phyloP scores from a whole-genome alignment of 371 early-diverging fungal genomes.

The Apophysomyces sp. region DNA sequence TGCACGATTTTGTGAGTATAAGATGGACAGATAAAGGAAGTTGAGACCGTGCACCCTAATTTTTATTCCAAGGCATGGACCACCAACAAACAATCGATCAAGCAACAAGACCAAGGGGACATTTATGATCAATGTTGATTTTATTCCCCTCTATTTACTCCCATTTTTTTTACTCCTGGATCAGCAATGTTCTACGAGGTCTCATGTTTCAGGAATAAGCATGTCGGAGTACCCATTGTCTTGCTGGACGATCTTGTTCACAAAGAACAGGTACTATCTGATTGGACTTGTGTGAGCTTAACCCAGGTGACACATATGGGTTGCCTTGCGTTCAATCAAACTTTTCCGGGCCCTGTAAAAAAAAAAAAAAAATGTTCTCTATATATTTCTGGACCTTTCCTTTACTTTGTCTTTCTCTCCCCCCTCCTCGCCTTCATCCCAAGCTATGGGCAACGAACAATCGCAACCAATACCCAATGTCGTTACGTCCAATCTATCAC shows the following conservation, averaged over 20 bases:
- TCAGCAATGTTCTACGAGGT: neutral
- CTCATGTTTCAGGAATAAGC: neutral
- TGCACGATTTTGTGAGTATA: conserved; percentile 1
- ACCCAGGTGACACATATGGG: neutral
- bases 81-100: neutral
- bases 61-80: no score
- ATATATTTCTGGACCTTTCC: conserved; percentile 2
- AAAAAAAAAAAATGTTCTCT: neutral
- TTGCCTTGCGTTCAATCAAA: neutral
- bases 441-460: conserved; percentile 21
- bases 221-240: neutral
- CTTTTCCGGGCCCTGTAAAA: conserved; percentile 2
- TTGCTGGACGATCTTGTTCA: neutral
- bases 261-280: neutral
- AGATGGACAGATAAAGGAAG: no score
- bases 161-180: neutral
- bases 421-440: neutral
- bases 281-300: neutral
- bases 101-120: neutral
- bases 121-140: no score
- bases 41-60: neutral
- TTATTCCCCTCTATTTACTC: no score
- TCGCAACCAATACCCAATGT: conserved; percentile 18
- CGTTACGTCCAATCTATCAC: conserved; percentile 13
- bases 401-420: conserved; percentile 1